These are phyloP conservation scores for Monosporozyma siamensis DNA, from an alignment of 805 yeast species.

Conservation along the genomic window DNA sequence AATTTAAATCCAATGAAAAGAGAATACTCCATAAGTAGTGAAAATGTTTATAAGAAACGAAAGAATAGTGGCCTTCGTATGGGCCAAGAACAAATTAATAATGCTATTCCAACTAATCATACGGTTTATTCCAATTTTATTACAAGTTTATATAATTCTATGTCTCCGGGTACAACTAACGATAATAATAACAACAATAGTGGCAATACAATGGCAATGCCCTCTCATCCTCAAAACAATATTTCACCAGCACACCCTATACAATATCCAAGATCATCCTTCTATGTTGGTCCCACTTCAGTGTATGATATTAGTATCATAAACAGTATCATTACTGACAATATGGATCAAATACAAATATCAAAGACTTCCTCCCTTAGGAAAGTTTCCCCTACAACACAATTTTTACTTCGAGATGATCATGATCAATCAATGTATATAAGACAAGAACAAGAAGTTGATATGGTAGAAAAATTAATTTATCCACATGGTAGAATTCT, in stretches of 20 bases:
- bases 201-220: background rate
- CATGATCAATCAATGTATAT: slow-evolving; percentile 60
- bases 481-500: slow-evolving; percentile 87
- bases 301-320: slow-evolving; percentile 66
- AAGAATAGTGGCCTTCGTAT: background rate
- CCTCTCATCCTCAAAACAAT: background rate
- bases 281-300: slow-evolving; percentile 82
- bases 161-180: slow-evolving; percentile 1
- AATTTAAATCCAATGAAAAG: no score
- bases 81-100: no score
- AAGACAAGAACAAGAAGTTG: slow-evolving; percentile 67
- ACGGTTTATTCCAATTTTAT: slow-evolving; percentile 20
- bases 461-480: slow-evolving; percentile 72
- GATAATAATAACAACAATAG: background rate
- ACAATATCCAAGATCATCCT: slow-evolving; percentile 84
- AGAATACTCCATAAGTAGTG: background rate
- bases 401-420: slow-evolving; percentile 75
- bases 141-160: slow-evolving; percentile 16
- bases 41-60: background rate
- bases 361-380: slow-evolving; percentile 59
- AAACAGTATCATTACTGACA: slow-evolving; percentile 53
- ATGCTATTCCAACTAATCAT: slow-evolving; percentile 6
- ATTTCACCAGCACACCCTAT: slow-evolving; percentile 23
- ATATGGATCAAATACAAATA: slow-evolving; percentile 72
- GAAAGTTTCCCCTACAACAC: slow-evolving; percentile 66